Evolutionary conservation across 2,329 filamentous ascomycete genomes (phyloP), one percentile per base, ranked within the genome.

Genomic region (Sphaerulina musiva): DNA sequence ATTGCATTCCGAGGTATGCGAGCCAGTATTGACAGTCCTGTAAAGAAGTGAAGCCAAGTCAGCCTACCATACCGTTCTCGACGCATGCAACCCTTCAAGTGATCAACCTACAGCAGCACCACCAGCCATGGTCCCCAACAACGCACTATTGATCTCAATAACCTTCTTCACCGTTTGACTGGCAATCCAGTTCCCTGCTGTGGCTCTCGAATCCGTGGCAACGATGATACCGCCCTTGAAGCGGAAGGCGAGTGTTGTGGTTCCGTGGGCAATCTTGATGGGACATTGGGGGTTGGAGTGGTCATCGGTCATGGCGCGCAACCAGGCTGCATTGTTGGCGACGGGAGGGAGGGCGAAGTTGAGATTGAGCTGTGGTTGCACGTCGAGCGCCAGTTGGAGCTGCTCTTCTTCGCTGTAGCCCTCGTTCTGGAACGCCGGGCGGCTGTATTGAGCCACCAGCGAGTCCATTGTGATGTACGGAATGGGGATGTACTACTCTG

Each of bases 121-220:
- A 74, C 93, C 93, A 60, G 93, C 93, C 92, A 98, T 95, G 64
- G 93, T 98, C 62, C 93, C 93, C 68, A 98, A 77, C 74, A 98
- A 80, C 74, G 86, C 87, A 74, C 80, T 89, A 79, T 95, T 95
- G 80, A 95, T 95, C 80, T 95, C 90, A 70, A 98, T 97, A 65
- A 98, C 93, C 81, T 98, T 98, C 84, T 98, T 98, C 70, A 98
- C 93, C 51, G 93, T 98, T 80, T 98, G 93, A 76, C 89, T 95
- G 63, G 93, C 93, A 75, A 98, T 98, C 93, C 93, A 98, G 82
- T 93, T 95, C 68, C 93, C 93, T 31, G 93, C 92, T 46, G 93
- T 95, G 57, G 93, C 93, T 76, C 93, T 85, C 57, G 93, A 98
- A 77, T 98, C 93, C 56, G 93, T 98, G 51, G 92, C 92, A 49